These are phyloP conservation scores for Basidiobolus meristosporus DNA, from an alignment of 371 early-diverging fungal genomes.

Conservation along the genomic window DNA sequence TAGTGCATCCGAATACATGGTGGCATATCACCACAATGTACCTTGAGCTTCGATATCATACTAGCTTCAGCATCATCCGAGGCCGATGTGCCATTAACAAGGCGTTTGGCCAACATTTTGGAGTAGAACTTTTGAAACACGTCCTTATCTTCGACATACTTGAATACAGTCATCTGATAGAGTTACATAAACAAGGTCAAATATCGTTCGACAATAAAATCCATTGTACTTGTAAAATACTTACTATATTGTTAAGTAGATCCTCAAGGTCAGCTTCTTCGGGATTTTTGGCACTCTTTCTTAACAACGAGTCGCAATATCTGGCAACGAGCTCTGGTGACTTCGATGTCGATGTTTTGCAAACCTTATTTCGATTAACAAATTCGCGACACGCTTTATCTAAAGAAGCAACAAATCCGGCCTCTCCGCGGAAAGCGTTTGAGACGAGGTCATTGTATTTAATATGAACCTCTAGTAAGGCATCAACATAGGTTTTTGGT, in stretches of 20 bases:
- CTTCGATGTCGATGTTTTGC: constrained; percentile 42
- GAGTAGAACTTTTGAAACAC: constrained; percentile 89
- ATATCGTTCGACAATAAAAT: no score
- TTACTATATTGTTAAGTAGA: constrained; percentile 61
- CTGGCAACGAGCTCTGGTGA: constrained; percentile 74
- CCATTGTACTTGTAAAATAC: no score
- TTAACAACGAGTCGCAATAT: constrained; percentile 65
- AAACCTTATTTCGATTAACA: constrained; percentile 74
- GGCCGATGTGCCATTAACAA: constrained; percentile 57
- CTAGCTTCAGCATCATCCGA: constrained; percentile 70
- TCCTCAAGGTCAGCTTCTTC: constrained; percentile 78
- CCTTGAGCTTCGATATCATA: constrained; percentile 66
- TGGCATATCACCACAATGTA: constrained; percentile 3
- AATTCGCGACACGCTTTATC: constrained; percentile 86
- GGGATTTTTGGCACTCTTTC: constrained; percentile 62
- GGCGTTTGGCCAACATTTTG: constrained; percentile 66
- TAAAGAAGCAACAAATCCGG: constrained; percentile 74
- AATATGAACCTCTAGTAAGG: constrained; percentile 56
- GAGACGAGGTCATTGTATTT: constrained; percentile 58
- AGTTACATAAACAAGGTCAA: not conserved
- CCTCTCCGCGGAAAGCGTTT: constrained; percentile 57
- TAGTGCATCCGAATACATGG: constrained; percentile 2
- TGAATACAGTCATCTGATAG: constrained; percentile 46
- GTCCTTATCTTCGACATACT: constrained; percentile 86
- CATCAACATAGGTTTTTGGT: constrained; percentile 66